These are phyloP conservation scores for Diplocarpon mali DNA, from an alignment of 2,329 filamentous ascomycete species.

Conservation along the genomic window DNA sequence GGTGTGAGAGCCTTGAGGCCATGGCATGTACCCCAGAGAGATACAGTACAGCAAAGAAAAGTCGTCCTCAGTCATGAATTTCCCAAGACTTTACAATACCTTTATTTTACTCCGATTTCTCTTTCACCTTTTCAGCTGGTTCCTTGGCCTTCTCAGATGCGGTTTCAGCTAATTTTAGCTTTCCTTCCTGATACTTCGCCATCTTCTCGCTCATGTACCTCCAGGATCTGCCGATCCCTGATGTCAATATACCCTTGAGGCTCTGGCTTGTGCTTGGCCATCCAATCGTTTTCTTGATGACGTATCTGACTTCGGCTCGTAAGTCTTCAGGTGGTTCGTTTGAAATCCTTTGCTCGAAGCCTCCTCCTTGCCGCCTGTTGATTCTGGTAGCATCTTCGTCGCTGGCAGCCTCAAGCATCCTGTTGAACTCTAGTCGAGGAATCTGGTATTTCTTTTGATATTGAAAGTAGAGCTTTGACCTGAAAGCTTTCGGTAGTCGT, in stretches of 20 bases:
- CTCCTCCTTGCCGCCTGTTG: slow-evolving; percentile 64
- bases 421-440: slow-evolving; percentile 69
- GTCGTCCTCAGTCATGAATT: slow-evolving; percentile 3
- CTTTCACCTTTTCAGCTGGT: slow-evolving; percentile 6
- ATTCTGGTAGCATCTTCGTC: slow-evolving; percentile 61
- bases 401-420: slow-evolving; percentile 67
- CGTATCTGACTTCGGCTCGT: slow-evolving; percentile 56
- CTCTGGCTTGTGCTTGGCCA: slow-evolving; percentile 90
- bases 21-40: background rate
- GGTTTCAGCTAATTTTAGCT: slow-evolving; percentile 16
- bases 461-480: slow-evolving; percentile 83
- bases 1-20: background rate
- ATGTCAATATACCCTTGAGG: slow-evolving; percentile 72
- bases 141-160: slow-evolving; percentile 8
- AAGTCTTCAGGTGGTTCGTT: slow-evolving; percentile 55
- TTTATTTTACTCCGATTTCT: background rate
- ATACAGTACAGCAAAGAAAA: slow-evolving; percentile 9
- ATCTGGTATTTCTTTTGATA: slow-evolving; percentile 89
- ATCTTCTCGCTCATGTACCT: slow-evolving; percentile 78
- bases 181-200: slow-evolving; percentile 41
- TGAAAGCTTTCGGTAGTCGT: slow-evolving; percentile 75
- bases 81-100: slow-evolving; percentile 1
- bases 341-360: slow-evolving; percentile 79
- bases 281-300: slow-evolving; percentile 77
- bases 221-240: slow-evolving; percentile 57